These are phyloP conservation scores for Blastomyces emzantsi DNA, from an alignment of 2,329 filamentous ascomycete genomes.

Conservation along the genomic window DNA sequence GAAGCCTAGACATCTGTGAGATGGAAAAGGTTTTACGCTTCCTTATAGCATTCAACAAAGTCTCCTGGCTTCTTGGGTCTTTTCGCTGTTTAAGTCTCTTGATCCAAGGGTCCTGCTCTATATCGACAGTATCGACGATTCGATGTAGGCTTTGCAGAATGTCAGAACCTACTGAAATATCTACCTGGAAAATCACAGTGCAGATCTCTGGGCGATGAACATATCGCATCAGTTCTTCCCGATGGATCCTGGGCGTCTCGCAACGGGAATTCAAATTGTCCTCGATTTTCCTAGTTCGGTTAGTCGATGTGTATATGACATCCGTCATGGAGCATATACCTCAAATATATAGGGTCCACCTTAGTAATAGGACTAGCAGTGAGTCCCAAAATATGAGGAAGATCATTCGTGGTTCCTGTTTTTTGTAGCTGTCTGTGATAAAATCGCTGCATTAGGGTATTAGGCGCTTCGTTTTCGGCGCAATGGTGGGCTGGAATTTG, in stretches of 20 bases:
- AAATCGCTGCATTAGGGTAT: constrained; percentile 62
- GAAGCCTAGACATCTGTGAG: constrained; percentile 49
- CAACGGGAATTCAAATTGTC: constrained; percentile 59
- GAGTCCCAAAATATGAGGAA: constrained; percentile 65
- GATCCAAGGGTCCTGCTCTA: constrained; percentile 54
- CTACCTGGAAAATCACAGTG: constrained; percentile 26
- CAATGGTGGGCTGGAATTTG: constrained; percentile 61
- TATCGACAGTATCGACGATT: constrained; percentile 42
- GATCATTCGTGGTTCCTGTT: constrained; percentile 23
- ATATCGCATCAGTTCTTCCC: constrained; percentile 58
- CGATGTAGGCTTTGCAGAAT: constrained; percentile 39
- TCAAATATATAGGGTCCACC: constrained; percentile 40
- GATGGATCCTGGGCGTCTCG: constrained; percentile 58
- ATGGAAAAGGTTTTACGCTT: constrained; percentile 35
- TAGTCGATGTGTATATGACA: background rate
- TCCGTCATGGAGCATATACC: constrained; percentile 26
- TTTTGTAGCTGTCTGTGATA: constrained; percentile 48
- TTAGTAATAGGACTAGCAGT: constrained; percentile 69
- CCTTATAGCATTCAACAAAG: constrained; percentile 23
- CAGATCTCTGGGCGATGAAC: constrained; percentile 57
- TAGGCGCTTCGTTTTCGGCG: constrained; percentile 52
- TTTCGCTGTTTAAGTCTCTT: constrained; percentile 38
- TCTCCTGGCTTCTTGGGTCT: constrained; percentile 20
- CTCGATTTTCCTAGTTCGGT: constrained; percentile 48
- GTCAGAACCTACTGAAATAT: constrained; percentile 11